Base-by-base conservation (phyloP, 148 eudicot species). In the Dianthus caryophyllus region DNA sequence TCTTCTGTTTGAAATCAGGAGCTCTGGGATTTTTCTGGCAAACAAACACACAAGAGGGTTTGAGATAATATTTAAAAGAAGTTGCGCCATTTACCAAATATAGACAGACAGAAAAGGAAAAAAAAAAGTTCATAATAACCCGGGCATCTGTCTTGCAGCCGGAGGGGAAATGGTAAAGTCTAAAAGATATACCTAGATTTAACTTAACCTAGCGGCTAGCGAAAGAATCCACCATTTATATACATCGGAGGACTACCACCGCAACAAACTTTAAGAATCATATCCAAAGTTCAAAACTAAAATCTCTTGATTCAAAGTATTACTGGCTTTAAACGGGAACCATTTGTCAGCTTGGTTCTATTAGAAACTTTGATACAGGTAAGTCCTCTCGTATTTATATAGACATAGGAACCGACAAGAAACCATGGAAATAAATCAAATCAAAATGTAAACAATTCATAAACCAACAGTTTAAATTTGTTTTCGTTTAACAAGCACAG, bases 1-100 rank as follows among this genome's bases (percentile, higher is more conserved):
- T 91, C 71, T 93, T 93, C 84, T 89, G 98, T 89, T 93, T 89
- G 76, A 93, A 93, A 75, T 93, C 98, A 55, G 98, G 98, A 67
- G 74, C 80, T 60, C 80, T 93, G 0, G 88, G 95, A 73, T 75
- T 87, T 77, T 76, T 93, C 91, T 93, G 95, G 43, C 51, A 61
- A 75, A 18, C 43, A 73, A 16, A 55, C 47, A 66, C 64, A 36
- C 53, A 66, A 30, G 9, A 6, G 39, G 20, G 21, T 14, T 11
- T 60, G 13, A 39, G 66, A 22, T 60, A 39, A 31, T 6, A 6
- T 44, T 6, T 29, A 47, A 27, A 44, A 38, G 26, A 27, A 41
- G 6, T 49, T 29, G 17, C 44, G 24, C 4, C 58, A 49, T 21
- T 24, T 48, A 18, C 55, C 13, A 65, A 22, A 21, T 14, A 48